Evolutionary conservation across 1,284 basidiomycete species (phyloP).

Genomic region (Rhodotorula sp.): DNA sequence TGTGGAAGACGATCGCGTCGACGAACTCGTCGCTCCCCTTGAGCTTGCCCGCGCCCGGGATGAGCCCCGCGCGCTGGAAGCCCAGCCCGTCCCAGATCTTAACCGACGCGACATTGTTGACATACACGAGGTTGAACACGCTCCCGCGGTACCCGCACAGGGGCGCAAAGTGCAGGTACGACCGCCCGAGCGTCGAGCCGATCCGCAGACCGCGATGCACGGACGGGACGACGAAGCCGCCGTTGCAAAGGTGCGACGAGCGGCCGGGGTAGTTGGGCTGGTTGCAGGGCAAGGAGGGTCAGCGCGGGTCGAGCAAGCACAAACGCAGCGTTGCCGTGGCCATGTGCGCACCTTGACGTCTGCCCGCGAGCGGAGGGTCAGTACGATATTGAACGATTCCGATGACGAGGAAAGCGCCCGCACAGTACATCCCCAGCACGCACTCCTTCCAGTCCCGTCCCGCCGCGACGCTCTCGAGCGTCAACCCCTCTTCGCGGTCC

Average conservation of each 20-base stretch:
- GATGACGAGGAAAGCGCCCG: not conserved
- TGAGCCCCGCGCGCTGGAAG: constrained; percentile 77
- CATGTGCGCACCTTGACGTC: constrained; percentile 62
- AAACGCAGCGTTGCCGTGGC: no score
- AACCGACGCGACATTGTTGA: constrained; percentile 72
- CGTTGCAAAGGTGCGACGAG: constrained; percentile 88
- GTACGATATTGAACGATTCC: not conserved
- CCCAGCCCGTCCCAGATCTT: constrained; percentile 82
- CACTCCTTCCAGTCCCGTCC: constrained; percentile 66
- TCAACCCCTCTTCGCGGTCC: constrained; percentile 39
- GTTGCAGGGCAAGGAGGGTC: not conserved
- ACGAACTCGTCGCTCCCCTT: constrained; percentile 76
- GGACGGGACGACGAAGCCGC: constrained; percentile 80
- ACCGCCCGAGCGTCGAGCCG: constrained; percentile 72
- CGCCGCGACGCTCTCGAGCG: constrained; percentile 56
- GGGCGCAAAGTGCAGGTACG: constrained; percentile 80
- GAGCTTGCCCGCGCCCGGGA: constrained; percentile 81
- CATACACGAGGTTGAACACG: constrained; percentile 92
- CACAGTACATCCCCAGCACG: constrained; percentile 61
- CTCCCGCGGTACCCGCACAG: constrained; percentile 77
- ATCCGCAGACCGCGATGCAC: constrained; percentile 68
- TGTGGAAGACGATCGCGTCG: constrained; percentile 80
- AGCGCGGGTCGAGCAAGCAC: no score
- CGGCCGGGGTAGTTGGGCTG: constrained; percentile 90
- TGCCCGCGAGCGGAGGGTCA: constrained; percentile 14